Evolutionary conservation across 108 stramenopile genomes (phyloP), one percentile per base, ranked within the genome.

Genomic region (Tribonema minus): DNA sequence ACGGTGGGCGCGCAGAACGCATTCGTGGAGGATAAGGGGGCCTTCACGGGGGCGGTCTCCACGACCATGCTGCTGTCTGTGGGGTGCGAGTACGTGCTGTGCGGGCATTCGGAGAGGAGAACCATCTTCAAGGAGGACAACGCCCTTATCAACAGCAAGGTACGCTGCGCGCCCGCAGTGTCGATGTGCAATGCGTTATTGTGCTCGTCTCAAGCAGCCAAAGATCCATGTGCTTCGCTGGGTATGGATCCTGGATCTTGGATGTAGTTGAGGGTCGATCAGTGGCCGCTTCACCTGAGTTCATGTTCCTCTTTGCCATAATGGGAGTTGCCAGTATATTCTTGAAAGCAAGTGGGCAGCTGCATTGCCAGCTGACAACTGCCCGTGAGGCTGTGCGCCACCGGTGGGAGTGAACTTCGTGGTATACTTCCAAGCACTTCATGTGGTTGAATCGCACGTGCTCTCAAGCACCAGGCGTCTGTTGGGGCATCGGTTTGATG

Each of bases 1-100:
- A 67, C 85, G 59, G 92, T 96, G 15, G 95, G 94, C 35, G 87
- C 94, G 30, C 94, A 97, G 77, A 92, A 98, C 85, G 82, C 86
- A 5, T 96, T 93, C 91, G 85, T 73, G 1, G 75, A 91, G 63
- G 77, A 80, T 3, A 54, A 71, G 61, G 84, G 84, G 1, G 84
- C 84, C 12, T 85, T 61, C 79, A 85, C 84, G 37, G 84, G 84
- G 7, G 82, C 81, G 26, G 34, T 72, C 20, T 82, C 81, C 23
- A 71, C 82, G n/a, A 30, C 28, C 12, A 78, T 85, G 73, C 38
- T 85, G 29, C 28, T 38, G 78, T 79, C 74, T 61, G 82, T 90
- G 34, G 89, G 89, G n/a, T 87, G 86, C 67, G 74, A 77, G 60
- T 91, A 89, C 65, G 86, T 89, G 3, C 81, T 91, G 5, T 86